Evolutionary conservation across 345 rosid genomes (phyloP), one percentile per base, ranked within the genome.

Genomic region (Arabidopsis arenosa): DNA sequence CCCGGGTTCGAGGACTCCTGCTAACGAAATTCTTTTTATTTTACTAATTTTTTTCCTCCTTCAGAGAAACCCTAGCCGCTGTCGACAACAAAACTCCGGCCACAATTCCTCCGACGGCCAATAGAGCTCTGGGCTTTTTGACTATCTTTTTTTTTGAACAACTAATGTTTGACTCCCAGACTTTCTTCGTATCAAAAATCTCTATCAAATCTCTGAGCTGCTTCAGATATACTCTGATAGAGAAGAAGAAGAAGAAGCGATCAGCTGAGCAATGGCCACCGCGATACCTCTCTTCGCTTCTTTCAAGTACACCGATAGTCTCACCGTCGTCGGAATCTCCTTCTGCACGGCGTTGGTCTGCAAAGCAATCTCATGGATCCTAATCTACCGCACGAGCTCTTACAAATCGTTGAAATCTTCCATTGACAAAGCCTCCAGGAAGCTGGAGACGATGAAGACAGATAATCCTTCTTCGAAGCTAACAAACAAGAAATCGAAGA

Each of bases 341-440:
- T 67, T 95, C 75, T 90, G 97, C 85, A 95, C 99, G 0, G 99
- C 99, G 21, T 69, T 92, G 1, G 82, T 95, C 74, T 95, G 99
- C 80, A 96, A 95, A 66, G 90, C 93, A 53, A 95, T 95, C 81
- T 95, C 99, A 1, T 95, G 97, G 98, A 72, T 95, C 80, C 76
- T 95, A 40, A 92, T 95, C 80, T 92, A 95, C 87, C 92, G 98
- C n/a, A 92, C 98, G 23, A 84, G 67, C 85, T 89, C 97, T 40
- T 90, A 95, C 92, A 92, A 86, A 84, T 82, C 96, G 73, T 90
- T 95, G 68, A 91, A 91, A 74, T 89, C 89, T 72, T 90, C 99
- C 63, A 95, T 92, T 68, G 97, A 95, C 83, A 90, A 86, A 51
- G 99, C 99, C 18, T 85, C 99, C 11, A 95, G 90, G 84, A 95